Base-by-base conservation (phyloP, 2,329 filamentous ascomycete genomes). In the Arthroderma sp. region DNA sequence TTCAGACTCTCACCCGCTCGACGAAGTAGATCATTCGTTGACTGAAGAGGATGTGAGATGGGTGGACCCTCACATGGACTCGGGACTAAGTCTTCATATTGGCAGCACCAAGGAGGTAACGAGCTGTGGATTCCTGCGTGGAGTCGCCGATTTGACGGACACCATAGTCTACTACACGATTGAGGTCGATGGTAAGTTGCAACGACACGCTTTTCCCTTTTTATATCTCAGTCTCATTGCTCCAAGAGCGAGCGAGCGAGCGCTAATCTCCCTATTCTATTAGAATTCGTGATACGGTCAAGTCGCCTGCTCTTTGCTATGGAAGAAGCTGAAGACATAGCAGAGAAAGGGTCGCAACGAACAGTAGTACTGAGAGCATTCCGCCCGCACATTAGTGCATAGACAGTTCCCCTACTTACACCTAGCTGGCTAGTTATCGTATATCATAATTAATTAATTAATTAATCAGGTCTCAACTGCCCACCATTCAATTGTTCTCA, bases 21-120 rank as follows among this genome's bases (percentile, higher is more conserved):
- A 35, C 31, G 28, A 38, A 7, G 49, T 33, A 33, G 52, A 54
- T 28, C 52, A 38, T 11, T 38, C 31, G 21, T 62, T 64, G 71
- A 60, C 88, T 19, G 88, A 88, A 0, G 70, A 93, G 57, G 81
- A 80, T 47, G 82, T 93, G 62, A 77, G 78, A 8, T 84, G 91
- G 17, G 73, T 71, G 21, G 77, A 82, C 66, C 76, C 75, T 56
- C 74, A 74, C 67, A 68, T 72, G 65, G 70, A 68, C 65, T 65
- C 70, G 55, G 65, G 76, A 37, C 71, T 74, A 58, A 80, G 83
- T 1, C 68, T 86, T 13, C 72, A 87, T 11, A 70, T 82, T 15
- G 73, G 75, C 1, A 73, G 71, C 8, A 80, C 84, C 54, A 82
- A 88, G 56, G 83, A 88, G 49, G 70, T 79, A n/a, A 77, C 84